Base-by-base conservation (phyloP, 345 rosid species). In the Conringia planisiliqua region DNA sequence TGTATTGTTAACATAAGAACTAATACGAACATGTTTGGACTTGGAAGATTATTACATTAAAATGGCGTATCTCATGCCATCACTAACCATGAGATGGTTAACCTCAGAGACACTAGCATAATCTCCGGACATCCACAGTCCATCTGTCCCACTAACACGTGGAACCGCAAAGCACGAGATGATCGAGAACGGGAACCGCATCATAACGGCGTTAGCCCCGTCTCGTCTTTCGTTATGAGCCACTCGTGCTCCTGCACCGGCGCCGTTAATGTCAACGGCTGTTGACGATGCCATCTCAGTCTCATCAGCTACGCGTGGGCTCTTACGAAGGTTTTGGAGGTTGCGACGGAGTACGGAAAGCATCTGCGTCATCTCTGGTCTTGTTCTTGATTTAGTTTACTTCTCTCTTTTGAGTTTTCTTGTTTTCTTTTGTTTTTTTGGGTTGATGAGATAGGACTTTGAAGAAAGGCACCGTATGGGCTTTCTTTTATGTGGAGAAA, bases 1-100 rank as follows among this genome's bases (percentile, higher is more conserved):
- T 61, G 29, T 35, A 36, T 16, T 26, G 36, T 24, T 33, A 14
- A 33, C 12, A 33, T 30, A 30, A n/a, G 4, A 14, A 63, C 62
- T 38, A 48, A 48, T 36, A 32, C 9, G 57, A 22, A 51, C 57
- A 24, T 51, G 55, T 20, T 48, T 48, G 13, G 27, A 48, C 17
- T n/a, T 18, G 7, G 43, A 12, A 12, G 4, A 1, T 27, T 33
- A 42, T 81, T 90, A 93, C 96, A 93, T 87, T 83, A 90, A 81
- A 85, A 93, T 90, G 27, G 98, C 92, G 62, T 93, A 90, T 52
- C 96, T 90, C 96, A 90, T 84, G 80, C 98, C 84, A 74, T 93
- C 97, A 72, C 88, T 86, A 18, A 89, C 97, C 90, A 93, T 88
- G 22, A 89, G 84, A 82, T 90, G 91, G 59, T 93, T 93, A 82